A percentile compares a stretch with the other conserved stretches of the same genome.
Evolutionary conservation across 768 basidiomycete species (phyloP).

Genomic region (Agaricus sinodeliciosus): DNA sequence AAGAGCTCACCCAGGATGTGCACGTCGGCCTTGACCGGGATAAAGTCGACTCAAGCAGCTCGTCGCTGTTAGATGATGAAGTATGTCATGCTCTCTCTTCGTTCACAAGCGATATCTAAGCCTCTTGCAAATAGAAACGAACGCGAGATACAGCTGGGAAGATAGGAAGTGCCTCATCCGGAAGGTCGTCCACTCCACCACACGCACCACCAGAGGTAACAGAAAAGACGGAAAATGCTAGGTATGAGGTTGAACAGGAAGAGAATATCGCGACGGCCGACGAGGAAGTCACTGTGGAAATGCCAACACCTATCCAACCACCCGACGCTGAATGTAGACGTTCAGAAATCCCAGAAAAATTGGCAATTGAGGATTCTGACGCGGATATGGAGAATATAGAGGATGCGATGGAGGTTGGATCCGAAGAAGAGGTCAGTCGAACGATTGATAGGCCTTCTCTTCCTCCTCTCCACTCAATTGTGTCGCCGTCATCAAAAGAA

Average conservation of each 20-base stretch:
- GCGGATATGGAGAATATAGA: background rate
- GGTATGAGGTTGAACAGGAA: constrained; percentile 4
- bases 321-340: background rate
- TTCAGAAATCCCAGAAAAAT: background rate
- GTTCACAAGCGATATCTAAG: background rate
- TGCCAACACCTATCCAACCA: background rate
- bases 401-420: background rate
- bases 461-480: background rate
- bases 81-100: background rate
- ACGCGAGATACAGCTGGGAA: background rate
- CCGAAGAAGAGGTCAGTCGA: constrained; percentile 6
- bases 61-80: constrained; percentile 14
- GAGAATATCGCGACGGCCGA: constrained; percentile 13
- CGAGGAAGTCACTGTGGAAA: background rate
- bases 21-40: constrained; percentile 26
- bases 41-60: constrained; percentile 35
- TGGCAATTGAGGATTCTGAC: background rate
- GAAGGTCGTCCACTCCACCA: background rate
- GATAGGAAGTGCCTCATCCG: background rate
- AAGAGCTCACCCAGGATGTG: constrained; percentile 1
- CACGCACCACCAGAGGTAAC: background rate
- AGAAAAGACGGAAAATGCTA: background rate
- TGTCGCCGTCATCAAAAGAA: background rate
- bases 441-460: background rate
- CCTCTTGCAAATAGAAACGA: background rate